Base-by-base conservation (phyloP, 2,329 filamentous ascomycete genomes). In the Scopulariopsis brevicaulis region DNA sequence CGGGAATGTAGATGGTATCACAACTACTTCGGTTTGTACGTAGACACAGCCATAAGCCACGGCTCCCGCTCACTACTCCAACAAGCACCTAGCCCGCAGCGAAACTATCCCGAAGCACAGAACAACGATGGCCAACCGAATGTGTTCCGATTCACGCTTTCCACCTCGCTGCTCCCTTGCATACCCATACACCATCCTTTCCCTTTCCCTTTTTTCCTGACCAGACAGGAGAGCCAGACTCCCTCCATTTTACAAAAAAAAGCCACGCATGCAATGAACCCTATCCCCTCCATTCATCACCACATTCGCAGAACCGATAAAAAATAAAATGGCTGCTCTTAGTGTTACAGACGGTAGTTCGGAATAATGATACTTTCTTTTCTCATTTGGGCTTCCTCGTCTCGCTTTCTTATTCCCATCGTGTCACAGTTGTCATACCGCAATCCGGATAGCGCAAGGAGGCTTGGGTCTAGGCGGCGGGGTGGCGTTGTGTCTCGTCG, bases 311-410 rank as follows among this genome's bases (percentile, higher is more conserved):
- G 43, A 50, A n/a, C 20, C 46, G 22, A 24, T 4, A 24, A 22
- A 50, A 50, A 50, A 50, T 22, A 24, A 7, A 50, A 22, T 24
- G 53, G 40, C 34, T 60, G 57, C 46, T 50, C 53, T 58, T 62
- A 62, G 61, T 62, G 61, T 46, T 62, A 62, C 61, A 62, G 59
- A 62, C 59, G 59, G 58, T 62, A 54, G 55, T 58, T 59, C 35
- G 20, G 54, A 57, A 55, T 55, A 54, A 37, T 32, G 52, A 15
- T 28, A 48, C 28, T 50, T 37, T 48, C 20, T 50, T 56, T 56
- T 48, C 18, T 55, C n/a, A 50, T 50, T 55, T 34, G 34, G 14
- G 32, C 35, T 22, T 54, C 20, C 28, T 8, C 8, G 28, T 54
- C 32, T 34, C 35, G 40, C 11, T 24, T 25, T 22, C 28, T 32